Percentiles rank a stretch among this genome's conserved stretches.
Conservation (phyloP, 179 eudicot genomes). For the Patellifolia procumbens region DNA sequence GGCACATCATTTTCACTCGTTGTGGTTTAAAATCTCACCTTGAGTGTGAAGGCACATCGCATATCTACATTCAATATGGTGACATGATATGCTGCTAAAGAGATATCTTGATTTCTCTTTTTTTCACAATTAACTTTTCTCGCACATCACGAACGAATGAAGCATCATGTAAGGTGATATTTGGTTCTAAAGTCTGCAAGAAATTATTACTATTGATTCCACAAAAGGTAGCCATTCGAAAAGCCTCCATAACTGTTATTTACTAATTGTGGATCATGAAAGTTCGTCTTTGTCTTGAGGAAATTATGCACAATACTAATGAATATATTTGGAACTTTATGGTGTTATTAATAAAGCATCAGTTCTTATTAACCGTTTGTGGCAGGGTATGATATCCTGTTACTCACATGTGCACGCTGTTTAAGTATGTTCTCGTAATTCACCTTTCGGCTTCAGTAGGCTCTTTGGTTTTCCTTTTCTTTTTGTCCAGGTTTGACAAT, state of each 20-base stretch:
- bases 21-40: too few species aligned
- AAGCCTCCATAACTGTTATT: neutral
- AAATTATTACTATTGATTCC: neutral
- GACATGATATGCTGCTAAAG: neutral
- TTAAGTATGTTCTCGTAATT: neutral
- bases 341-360: neutral
- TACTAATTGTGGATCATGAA: neutral
- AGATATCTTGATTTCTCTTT: neutral
- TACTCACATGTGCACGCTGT: neutral
- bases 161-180: neutral
- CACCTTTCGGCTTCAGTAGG: neutral
- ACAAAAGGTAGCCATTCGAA: neutral
- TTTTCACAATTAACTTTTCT: too few species aligned
- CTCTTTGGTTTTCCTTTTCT: neutral
- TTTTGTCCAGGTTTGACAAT: slow-evolving; percentile 73
- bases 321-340: neutral
- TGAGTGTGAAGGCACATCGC: neutral
- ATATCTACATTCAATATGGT: neutral
- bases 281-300: neutral
- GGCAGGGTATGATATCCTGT: neutral
- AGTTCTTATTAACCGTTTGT: neutral
- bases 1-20: too few species aligned
- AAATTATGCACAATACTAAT: neutral
- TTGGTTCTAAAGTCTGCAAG: neutral
- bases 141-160: neutral